Conservation (phyloP, 2,329 filamentous ascomycete species). For the Apiospora koreana region DNA sequence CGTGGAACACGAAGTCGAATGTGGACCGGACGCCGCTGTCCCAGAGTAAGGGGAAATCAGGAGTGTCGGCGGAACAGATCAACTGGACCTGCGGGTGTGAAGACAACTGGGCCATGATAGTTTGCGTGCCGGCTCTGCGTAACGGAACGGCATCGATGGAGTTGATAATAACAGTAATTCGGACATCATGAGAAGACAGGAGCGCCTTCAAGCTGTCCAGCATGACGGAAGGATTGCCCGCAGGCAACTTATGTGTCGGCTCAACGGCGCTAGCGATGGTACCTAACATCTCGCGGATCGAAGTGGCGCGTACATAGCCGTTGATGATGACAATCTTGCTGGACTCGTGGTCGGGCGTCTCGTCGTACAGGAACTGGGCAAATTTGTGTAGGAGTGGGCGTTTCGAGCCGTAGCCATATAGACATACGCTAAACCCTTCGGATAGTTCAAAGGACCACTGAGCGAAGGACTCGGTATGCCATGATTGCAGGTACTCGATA, state of each 20-base stretch:
- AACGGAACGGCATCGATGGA: slow-evolving; percentile 82
- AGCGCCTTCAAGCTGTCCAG: slow-evolving; percentile 65
- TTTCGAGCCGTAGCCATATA: slow-evolving; percentile 94
- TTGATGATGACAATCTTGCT: slow-evolving; percentile 81
- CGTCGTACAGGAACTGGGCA: slow-evolving; percentile 66
- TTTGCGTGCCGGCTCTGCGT: slow-evolving; percentile 69
- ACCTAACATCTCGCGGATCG: slow-evolving; percentile 67
- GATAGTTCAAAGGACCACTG: slow-evolving; percentile 93
- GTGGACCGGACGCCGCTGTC: slow-evolving; percentile 80
- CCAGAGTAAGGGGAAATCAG: slow-evolving; percentile 87
- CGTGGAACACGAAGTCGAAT: slow-evolving; percentile 88
- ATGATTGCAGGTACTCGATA: slow-evolving; percentile 67
- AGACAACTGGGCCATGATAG: slow-evolving; percentile 75
- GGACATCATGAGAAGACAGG: slow-evolving; percentile 52
- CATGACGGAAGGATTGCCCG: slow-evolving; percentile 68
- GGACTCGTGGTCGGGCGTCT: slow-evolving; percentile 35
- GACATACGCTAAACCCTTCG: slow-evolving; percentile 83
- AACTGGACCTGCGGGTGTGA: slow-evolving; percentile 72
- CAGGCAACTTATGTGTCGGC: slow-evolving; percentile 48
- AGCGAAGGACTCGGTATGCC: slow-evolving; percentile 80
- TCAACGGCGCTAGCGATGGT: slow-evolving; percentile 68
- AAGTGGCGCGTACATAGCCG: slow-evolving; percentile 71
- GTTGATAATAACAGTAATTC: slow-evolving; percentile 74
- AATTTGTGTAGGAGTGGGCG: slow-evolving; percentile 72
- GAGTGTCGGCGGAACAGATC: slow-evolving; percentile 82